These are phyloP conservation scores for Ophiostoma perfectum DNA, from an alignment of 2,329 filamentous ascomycete species.

Conservation along the genomic window DNA sequence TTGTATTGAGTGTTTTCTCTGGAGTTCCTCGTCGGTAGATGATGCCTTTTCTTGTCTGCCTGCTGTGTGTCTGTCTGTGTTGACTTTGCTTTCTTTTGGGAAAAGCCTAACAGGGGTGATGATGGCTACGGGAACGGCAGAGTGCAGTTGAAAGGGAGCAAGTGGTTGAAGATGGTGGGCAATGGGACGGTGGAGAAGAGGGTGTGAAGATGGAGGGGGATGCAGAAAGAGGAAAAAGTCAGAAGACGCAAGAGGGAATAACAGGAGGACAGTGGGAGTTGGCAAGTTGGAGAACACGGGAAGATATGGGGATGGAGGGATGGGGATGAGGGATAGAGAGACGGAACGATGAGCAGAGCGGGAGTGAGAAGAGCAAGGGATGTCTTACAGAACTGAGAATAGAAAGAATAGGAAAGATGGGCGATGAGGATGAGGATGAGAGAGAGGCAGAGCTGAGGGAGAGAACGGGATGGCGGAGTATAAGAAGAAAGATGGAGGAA, in stretches of 20 bases:
- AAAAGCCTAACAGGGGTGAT: background rate
- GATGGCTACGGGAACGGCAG: background rate
- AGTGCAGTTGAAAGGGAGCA: background rate
- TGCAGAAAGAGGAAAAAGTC: background rate
- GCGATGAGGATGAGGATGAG: background rate
- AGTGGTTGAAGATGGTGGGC: background rate
- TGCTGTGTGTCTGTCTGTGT: background rate
- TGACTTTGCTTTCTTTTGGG: background rate
- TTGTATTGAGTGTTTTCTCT: background rate
- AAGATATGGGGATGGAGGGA: background rate
- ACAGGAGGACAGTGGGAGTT: background rate
- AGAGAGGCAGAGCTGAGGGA: background rate
- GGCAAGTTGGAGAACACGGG: background rate
- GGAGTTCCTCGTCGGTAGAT: background rate
- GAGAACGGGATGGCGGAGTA: background rate
- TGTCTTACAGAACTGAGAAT: no score
- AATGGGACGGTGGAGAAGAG: conserved; percentile 15
- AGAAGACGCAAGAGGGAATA: background rate
- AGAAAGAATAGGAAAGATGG: no score
- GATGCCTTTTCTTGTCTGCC: background rate
- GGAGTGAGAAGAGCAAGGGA: no score
- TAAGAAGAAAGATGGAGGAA: background rate
- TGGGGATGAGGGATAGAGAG: background rate
- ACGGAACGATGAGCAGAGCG: background rate
- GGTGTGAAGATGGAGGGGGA: conserved; percentile 11